Evolutionary conservation across 2,329 filamentous ascomycete species (phyloP).

Genomic region (Zasmidium cellare): DNA sequence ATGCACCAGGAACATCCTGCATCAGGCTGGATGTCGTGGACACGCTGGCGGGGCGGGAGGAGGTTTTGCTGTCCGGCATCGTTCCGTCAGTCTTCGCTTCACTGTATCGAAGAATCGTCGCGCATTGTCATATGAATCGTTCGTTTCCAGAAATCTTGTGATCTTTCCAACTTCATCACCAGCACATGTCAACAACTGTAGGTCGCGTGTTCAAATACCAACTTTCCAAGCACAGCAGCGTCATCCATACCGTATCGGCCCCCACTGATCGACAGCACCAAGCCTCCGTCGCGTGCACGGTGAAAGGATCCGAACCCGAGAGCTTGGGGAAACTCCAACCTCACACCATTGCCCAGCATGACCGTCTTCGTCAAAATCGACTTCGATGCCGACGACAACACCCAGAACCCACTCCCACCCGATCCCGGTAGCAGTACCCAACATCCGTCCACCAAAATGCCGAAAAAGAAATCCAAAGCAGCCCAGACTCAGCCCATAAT

Average conservation of each 20-base stretch:
- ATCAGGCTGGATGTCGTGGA: constrained; percentile 38
- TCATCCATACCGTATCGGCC: constrained; percentile 1
- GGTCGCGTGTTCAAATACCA: neutral
- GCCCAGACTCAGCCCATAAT: constrained; percentile 18
- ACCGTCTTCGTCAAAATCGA: constrained; percentile 6
- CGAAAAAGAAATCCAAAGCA: constrained; percentile 12
- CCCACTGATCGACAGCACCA: neutral
- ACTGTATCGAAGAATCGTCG: neutral
- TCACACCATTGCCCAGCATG: neutral
- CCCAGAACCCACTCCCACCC: neutral
- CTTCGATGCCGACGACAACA: constrained; percentile 6
- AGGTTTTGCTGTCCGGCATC: constrained; percentile 15
- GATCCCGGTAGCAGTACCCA: neutral
- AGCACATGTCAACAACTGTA: constrained; percentile 19
- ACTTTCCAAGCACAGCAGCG: no score
- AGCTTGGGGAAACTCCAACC: neutral
- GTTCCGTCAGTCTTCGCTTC: neutral
- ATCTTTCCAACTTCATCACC: neutral
- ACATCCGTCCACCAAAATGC: constrained; percentile 5
- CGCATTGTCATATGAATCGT: neutral
- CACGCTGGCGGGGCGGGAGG: constrained; percentile 23
- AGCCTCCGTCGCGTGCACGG: neutral
- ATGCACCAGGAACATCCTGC: constrained; percentile 52
- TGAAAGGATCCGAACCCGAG: constrained; percentile 3
- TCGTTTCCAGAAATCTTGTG: neutral